phyloP scores from a whole-genome alignment of 176 grass and related monocot genomes.

The Carex kokanica region DNA sequence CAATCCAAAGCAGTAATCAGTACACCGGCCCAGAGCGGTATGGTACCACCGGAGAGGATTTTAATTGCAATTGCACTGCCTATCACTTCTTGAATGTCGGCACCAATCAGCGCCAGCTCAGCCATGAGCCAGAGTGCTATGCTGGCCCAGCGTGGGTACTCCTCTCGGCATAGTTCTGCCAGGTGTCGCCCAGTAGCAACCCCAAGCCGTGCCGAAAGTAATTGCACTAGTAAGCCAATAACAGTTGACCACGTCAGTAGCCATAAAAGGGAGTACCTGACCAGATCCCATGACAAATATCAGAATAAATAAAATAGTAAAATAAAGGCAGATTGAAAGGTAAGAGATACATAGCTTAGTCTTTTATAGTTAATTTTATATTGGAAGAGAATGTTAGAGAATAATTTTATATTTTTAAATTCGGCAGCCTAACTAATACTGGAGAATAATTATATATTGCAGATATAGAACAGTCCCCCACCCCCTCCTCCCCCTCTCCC shows the following conservation, averaged over 20 bases:
- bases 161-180: slow-evolving; percentile 69
- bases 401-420: not conserved
- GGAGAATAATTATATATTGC: not conserved
- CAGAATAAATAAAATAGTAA: not conserved
- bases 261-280: slow-evolving; percentile 46
- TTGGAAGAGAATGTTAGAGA: not conserved
- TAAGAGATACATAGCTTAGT: not conserved
- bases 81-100: slow-evolving; percentile 79
- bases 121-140: slow-evolving; percentile 56
- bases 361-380: not conserved
- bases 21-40: slow-evolving; percentile 76
- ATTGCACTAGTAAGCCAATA: slow-evolving; percentile 38
- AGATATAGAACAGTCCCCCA: not conserved
- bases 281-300: not conserved
- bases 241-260: slow-evolving; percentile 35
- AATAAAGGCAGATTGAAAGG: not conserved
- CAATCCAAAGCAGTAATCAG: slow-evolving; percentile 47
- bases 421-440: not conserved
- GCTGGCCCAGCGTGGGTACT: slow-evolving; percentile 54
- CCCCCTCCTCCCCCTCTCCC: no score
- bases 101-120: slow-evolving; percentile 75
- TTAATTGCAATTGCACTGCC: slow-evolving; percentile 81
- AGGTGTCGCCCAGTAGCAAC: slow-evolving; percentile 61
- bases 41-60: slow-evolving; percentile 48
- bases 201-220: slow-evolving; percentile 40